A percentile compares a stretch with the other conserved stretches of the same genome.
These are phyloP conservation scores for Populus deltoides DNA, from an alignment of 345 rosid genomes.

Conservation along the genomic window DNA sequence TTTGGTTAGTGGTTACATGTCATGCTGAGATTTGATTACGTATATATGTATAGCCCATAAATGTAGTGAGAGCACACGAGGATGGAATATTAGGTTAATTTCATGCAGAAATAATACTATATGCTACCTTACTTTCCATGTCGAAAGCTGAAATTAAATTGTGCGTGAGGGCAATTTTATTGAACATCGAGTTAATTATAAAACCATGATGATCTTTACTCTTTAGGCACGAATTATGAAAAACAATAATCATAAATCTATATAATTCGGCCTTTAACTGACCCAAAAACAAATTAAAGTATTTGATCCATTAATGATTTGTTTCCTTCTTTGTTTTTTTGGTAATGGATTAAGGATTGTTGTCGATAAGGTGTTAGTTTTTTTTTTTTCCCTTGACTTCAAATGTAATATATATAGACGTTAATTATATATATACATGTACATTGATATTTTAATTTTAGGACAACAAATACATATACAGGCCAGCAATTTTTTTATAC, in stretches of 20 bases:
- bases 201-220: not conserved
- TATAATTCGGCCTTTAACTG: no score
- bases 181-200: not conserved
- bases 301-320: no score
- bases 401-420: no score
- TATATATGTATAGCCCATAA: not conserved
- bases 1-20: conserved; percentile 19
- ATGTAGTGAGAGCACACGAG: not conserved
- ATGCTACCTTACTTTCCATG: not conserved
- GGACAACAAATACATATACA: no score
- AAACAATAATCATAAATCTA: not conserved
- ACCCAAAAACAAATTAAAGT: not conserved
- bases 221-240: not conserved
- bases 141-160: not conserved
- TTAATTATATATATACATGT: no score
- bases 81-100: conserved; percentile 13
- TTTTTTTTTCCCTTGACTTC: no score
- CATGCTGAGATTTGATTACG: not conserved
- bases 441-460: no score
- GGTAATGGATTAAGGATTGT: no score
- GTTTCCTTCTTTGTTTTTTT: no score
- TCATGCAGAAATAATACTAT: not conserved
- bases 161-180: not conserved
- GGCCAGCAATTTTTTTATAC: no score
- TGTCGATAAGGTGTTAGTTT: no score